Evolutionary conservation across 225 moss, liverwort and hornwort genomes (phyloP), one percentile per base, ranked within the genome.

Genomic region (Sphagnum contortum): DNA sequence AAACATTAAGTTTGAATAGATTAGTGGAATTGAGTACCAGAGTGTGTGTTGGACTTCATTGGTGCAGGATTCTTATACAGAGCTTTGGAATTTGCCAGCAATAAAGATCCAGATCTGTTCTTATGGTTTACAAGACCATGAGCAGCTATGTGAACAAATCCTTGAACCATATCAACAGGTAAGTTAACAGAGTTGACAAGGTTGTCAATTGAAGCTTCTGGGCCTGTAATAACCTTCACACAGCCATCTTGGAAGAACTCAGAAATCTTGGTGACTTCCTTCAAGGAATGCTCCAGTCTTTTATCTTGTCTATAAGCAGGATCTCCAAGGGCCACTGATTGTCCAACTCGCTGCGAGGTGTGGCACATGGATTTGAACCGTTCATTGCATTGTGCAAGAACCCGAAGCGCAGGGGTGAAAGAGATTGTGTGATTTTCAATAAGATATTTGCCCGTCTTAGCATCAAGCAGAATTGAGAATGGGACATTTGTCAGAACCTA

Each of bases 321-420:
- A 55, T 76, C 63, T 9, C 71, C 76, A 45, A 76, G 60, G 13
- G 76, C 76, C 71, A 76, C 48, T 61, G 71, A 76, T 68, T 70
- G 71, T 59, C 4, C 68, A 49, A 68, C 67, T 14, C 44, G 62
- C 1, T 46, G 2, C 8, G 47, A 48, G 62, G 49, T 61, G 5
- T 66, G 51, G 51, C 51, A 6, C 47, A 75, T 55, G 48, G 44
- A 3, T 58, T 52, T 57, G 11, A 3, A 46, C 45, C 75, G 65
- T 5, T 62, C 2, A 2, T 70, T 29, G 52, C 70, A 75, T 0
- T 70, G 61, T 14, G 5, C 56, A 6, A 75, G 75, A 7, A 75
- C 49, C 12, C 66, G 66, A 44, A 70, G 66, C 2, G 70, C 8
- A 6, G 75, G 75, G 55, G 70, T 75, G 75, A 70, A 70, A 66